These are phyloP conservation scores for Talaromyces stipitatus DNA, from an alignment of 495 filamentous ascomycete genomes.

Conservation along the genomic window DNA sequence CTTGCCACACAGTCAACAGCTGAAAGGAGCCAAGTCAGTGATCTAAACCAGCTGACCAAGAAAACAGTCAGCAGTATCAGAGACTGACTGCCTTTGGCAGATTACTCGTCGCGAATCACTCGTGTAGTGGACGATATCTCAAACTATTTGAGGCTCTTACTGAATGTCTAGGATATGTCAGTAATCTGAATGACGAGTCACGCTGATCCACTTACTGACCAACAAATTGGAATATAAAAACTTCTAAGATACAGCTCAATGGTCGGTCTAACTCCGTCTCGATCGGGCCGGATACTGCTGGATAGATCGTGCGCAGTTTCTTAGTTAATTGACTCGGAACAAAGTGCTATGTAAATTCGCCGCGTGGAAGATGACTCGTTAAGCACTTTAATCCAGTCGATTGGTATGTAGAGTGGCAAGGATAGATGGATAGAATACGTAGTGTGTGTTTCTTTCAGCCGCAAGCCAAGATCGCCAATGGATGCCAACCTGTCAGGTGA, in stretches of 20 bases:
- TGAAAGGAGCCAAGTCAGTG: not conserved
- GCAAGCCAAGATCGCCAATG: not conserved
- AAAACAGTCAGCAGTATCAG: not conserved
- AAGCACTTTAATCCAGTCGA: not conserved
- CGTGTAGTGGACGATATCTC: not conserved
- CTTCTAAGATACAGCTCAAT: not conserved
- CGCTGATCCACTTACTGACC: not conserved
- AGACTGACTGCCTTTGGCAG: not conserved
- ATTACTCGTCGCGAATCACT: not conserved
- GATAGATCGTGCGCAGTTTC: not conserved
- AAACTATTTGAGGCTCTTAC: not conserved
- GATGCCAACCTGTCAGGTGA: conserved; percentile 2
- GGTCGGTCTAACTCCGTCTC: not conserved
- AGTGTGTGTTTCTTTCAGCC: conserved; percentile 1
- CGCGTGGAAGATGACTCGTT: not conserved
- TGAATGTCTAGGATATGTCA: not conserved
- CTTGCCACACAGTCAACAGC: not conserved
- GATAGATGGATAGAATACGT: too few relatives aligned
- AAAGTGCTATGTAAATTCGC: not conserved
- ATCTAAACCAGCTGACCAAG: not conserved
- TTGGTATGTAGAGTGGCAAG: not conserved
- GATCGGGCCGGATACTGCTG: not conserved
- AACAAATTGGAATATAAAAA: not conserved
- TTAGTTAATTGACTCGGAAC: not conserved
- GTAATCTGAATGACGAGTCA: not conserved